Evolutionary conservation across 1,284 basidiomycete species (phyloP), one percentile per base, ranked within the genome.

Genomic region (Ustilago tritici): DNA sequence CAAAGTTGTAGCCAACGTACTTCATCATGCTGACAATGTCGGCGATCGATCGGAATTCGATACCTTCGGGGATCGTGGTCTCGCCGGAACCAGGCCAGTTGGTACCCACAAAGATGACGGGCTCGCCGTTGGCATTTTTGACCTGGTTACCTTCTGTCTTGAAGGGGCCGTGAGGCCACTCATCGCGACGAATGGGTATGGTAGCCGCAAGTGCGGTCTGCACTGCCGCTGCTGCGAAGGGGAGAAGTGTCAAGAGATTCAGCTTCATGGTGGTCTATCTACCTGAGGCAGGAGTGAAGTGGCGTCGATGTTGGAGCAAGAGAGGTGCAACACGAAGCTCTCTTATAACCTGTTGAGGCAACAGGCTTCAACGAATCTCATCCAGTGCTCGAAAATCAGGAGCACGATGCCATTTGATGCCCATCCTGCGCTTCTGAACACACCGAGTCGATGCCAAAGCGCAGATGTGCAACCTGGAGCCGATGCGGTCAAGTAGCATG

Each of bases 1-100:
- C 70, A 65, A 76, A 76, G 57, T 76, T 76, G 70, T 72, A 72
- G 36, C 70, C 70, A 10, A 69, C 65, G 15, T 71, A 61, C 55
- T 68, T 70, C 64, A 76, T 67, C 58, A 68, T 67, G 19, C 56
- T 32, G 15, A 71, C 65, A 43, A 71, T 76, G 41, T 70, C 58
- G 36, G 64, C 31, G 58, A 70, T 66, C 9, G 65, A 61, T 3
- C 61, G 67, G 43, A 57, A 71, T 19, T 76, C 67, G 56, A 76
- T 64, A n/a, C 74, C 74, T 47, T 76, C 74, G 4, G 66, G 70
- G 15, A 76, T 53, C 70, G 72, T 76, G 50, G 65, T 69, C 50
- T 76, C 74, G 17, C 74, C 74, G 8, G 65, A 69, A 17, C 61
- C 65, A 3, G 74, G 74, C 74, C 74, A 76, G 60, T 75, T 75